Conservation (phyloP, 352 stramenopile species). For the Pythium aristosporum region DNA sequence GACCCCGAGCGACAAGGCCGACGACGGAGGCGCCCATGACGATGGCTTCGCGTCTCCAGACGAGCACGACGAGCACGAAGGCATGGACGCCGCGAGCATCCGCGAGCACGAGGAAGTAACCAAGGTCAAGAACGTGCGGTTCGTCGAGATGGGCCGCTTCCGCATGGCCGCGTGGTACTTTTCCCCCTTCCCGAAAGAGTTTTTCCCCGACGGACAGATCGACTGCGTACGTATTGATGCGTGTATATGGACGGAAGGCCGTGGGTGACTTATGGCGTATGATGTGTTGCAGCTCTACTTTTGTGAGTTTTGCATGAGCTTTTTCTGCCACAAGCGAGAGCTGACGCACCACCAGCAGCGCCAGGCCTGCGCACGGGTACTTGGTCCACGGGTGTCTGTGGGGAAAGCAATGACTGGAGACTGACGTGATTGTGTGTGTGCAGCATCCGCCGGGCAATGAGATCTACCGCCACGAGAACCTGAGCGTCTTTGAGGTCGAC, state of each 20-base stretch:
- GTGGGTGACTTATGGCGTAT: neutral
- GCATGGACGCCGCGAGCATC: constrained; percentile 96
- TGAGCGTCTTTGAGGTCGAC: constrained; percentile 97
- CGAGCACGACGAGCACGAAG: constrained; percentile 97
- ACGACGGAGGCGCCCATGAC: constrained; percentile 48
- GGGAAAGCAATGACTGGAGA: too few relatives aligned
- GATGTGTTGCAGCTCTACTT: constrained; percentile 70
- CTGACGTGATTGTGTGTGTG: constrained; percentile 1
- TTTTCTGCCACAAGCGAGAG: constrained; percentile 81
- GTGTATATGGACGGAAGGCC: neutral
- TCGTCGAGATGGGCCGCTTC: constrained; percentile 92
- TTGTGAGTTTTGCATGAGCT: constrained; percentile 89
- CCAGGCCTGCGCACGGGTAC: constrained; percentile 58
- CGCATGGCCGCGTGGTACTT: constrained; percentile 98
- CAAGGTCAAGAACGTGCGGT: constrained; percentile 97
- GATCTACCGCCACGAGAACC: constrained; percentile 94
- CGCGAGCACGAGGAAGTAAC: constrained; percentile 98
- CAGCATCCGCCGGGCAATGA: constrained; percentile 81
- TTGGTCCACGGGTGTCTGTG: constrained; percentile 8
- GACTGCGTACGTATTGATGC: constrained; percentile 54
- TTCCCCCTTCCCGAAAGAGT: constrained; percentile 96
- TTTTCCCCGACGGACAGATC: constrained; percentile 83
- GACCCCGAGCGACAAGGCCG: constrained; percentile 25
- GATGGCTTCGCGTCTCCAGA: constrained; percentile 85
- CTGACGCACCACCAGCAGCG: constrained; percentile 66